Conservation (phyloP, 306 rosid genomes). For the Glycine latifolia region DNA sequence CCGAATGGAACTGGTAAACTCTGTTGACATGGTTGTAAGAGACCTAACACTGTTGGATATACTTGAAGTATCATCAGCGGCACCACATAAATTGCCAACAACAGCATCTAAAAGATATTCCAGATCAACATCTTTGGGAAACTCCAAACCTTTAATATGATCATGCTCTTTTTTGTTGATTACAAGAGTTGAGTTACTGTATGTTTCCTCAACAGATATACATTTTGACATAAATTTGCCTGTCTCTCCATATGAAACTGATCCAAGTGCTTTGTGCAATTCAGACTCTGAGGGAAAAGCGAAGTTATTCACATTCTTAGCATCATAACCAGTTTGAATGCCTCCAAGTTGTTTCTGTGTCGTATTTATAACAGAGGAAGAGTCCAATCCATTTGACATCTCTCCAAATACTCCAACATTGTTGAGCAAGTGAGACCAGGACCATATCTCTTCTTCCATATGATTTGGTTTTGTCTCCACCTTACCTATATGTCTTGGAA, state of each 20-base stretch:
- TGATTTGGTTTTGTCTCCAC: constrained; percentile 54
- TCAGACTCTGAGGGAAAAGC: constrained; percentile 62
- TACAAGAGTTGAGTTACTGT: constrained; percentile 49
- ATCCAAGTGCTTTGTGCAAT: constrained; percentile 69
- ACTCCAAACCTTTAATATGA: constrained; percentile 42
- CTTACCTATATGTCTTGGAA: constrained; percentile 32
- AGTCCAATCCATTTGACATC: constrained; percentile 40
- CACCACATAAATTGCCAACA: constrained; percentile 49
- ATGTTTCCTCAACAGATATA: constrained; percentile 48
- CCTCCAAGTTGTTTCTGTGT: constrained; percentile 50
- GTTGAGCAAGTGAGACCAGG: constrained; percentile 48
- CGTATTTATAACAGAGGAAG: constrained; percentile 45
- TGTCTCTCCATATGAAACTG: constrained; percentile 46
- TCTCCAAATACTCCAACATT: constrained; percentile 56
- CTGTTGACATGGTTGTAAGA: constrained; percentile 41
- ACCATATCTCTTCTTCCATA: constrained; percentile 54
- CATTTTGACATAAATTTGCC: constrained; percentile 47
- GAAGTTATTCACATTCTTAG: constrained; percentile 41
- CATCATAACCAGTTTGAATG: constrained; percentile 36
- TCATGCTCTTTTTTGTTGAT: constrained; percentile 47
- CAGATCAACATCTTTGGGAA: constrained; percentile 42
- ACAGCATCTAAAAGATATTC: constrained; percentile 60
- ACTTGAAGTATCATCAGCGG: constrained; percentile 58
- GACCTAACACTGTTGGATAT: constrained; percentile 50
- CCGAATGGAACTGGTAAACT: constrained; percentile 46